Evolutionary conservation across 1,284 basidiomycete species (phyloP).

Genomic region (Pyrrhoderma lamaoense): DNA sequence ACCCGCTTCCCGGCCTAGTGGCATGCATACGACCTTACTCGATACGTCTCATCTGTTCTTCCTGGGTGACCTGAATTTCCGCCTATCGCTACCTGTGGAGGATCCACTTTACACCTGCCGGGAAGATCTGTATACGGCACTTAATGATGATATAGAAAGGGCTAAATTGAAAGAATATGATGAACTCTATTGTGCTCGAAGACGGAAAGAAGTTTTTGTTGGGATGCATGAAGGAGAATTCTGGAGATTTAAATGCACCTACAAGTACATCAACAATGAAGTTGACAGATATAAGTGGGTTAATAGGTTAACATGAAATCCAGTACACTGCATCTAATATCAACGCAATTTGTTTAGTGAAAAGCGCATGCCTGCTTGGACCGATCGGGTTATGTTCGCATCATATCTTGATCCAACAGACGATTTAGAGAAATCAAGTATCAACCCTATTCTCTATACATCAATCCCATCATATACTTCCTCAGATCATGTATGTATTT

Average conservation of each 20-base stretch:
- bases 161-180: conserved; percentile 69
- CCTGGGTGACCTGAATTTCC: conserved; percentile 88
- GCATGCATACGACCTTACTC: conserved; percentile 55
- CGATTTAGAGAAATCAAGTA: conserved; percentile 42
- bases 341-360: conserved; percentile 33
- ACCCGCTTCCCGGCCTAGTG: conserved; percentile 28
- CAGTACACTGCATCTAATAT: conserved; percentile 6
- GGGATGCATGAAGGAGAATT: conserved; percentile 79
- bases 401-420: conserved; percentile 66
- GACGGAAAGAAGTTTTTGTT: conserved; percentile 57
- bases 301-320: conserved; percentile 7
- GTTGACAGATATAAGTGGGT: conserved; percentile 73
- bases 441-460: conserved; percentile 64
- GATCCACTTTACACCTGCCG: conserved; percentile 22
- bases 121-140: conserved; percentile 32
- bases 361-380: conserved; percentile 87
- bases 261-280: conserved; percentile 78
- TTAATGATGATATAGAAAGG: conserved; percentile 49
- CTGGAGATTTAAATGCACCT: conserved; percentile 81
- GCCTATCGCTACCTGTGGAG: conserved; percentile 50
- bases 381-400: conserved; percentile 87
- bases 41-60: conserved; percentile 81
- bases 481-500: conserved; percentile 58
- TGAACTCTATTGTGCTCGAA: conserved; percentile 61
- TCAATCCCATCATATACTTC: conserved; percentile 69